Evolutionary conservation across 768 basidiomycete species (phyloP), one percentile per base, ranked within the genome.

Genomic region (Tricholoma saponaceum): DNA sequence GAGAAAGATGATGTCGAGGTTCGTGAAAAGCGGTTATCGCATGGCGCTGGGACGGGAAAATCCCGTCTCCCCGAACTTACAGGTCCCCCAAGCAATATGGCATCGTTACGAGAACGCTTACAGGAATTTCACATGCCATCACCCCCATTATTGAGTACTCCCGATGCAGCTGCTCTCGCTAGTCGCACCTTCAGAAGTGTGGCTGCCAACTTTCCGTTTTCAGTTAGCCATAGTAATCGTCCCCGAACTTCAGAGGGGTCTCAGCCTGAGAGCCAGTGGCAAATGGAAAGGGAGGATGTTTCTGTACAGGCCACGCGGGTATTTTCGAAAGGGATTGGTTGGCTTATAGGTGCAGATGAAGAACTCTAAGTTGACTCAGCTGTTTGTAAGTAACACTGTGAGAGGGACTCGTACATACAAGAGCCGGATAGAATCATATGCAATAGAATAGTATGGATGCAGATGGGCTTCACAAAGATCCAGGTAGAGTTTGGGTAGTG

Each of bases 301-400:
- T 83, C 86, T 18, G 70, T 81, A n/a, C 86, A 88, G 64, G 92
- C 92, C 2, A 83, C 85, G 51, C 80, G 87, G 30, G 92, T 85
- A 3, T 70, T 98, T 41, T 90, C 92, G 35, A 88, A 89, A 66
- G 96, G 96, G 7, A 92, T 98, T 53, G 95, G 95, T 26, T 98
- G 96, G 96, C 77, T 98, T 26, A 86, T 98, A 57, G 96, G 96
- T 41, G 90, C 86, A 12, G 94, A 95, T 59, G 87, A 85, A 50
- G 69, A 74, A 62, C 62, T 62, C 60, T 68, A 67, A 68, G 16
- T 12, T n/a, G n/a, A n/a, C n/a, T n/a, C n/a, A n/a, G n/a, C n/a
- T n/a, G n/a, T n/a, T n/a, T n/a, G n/a, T n/a, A n/a, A n/a, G 37
- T n/a, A 37, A 37, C 14, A 37, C 13, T 18, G 37, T 12, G 37